Conservation (phyloP, 805 yeast genomes). For the Starmera quercuum region DNA sequence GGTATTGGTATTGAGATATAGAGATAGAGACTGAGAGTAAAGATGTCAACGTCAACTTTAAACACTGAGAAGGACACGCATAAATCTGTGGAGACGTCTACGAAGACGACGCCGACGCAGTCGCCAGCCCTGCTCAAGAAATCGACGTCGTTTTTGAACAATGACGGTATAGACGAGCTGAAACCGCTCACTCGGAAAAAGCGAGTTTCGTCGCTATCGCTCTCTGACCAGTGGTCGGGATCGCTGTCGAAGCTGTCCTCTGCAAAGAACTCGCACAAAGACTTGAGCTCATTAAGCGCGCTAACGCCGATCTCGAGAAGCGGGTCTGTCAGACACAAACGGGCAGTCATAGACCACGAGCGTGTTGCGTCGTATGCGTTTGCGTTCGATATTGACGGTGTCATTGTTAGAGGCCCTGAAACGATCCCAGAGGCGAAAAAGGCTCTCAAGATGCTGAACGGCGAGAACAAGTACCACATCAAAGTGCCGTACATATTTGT, state of each 20-base stretch:
- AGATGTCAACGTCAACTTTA: no score
- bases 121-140: background rate
- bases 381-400: constrained; percentile 93
- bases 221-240: constrained; percentile 64
- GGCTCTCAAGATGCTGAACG: constrained; percentile 67
- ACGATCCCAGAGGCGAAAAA: constrained; percentile 75
- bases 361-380: constrained; percentile 80
- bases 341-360: constrained; percentile 53
- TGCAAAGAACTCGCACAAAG: constrained; percentile 19
- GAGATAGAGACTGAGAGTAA: no score
- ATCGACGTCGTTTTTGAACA: constrained; percentile 49
- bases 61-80: no score
- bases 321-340: constrained; percentile 34
- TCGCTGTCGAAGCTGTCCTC: constrained; percentile 21
- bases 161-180: constrained; percentile 65
- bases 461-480: constrained; percentile 69
- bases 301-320: constrained; percentile 15
- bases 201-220: constrained; percentile 57
- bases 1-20: no score
- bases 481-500: constrained; percentile 79
- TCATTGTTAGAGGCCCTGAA: constrained; percentile 75
- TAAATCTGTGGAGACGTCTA: no score
- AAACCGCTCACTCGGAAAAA: constrained; percentile 56
- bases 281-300: constrained; percentile 20
- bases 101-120: constrained; percentile 10